Conservation (phyloP, 768 basidiomycete species). For the Auriculariales sp. region DNA sequence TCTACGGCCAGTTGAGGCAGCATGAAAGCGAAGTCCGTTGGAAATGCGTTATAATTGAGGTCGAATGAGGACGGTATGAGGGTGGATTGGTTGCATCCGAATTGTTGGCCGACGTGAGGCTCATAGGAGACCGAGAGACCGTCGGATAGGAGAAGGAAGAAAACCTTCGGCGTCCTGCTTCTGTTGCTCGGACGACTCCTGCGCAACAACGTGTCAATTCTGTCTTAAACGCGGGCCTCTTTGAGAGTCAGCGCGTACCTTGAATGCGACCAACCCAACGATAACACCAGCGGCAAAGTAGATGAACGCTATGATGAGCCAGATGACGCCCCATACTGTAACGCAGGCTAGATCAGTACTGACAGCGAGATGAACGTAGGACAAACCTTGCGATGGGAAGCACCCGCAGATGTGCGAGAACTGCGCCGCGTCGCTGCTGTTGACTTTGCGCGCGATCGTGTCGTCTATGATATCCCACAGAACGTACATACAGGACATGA, state of each 20-base stretch:
- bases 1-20: too few relatives aligned
- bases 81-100: too few relatives aligned
- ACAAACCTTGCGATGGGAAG: neutral
- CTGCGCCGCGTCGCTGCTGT: conserved; percentile 74
- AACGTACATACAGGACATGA: conserved; percentile 78
- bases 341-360: conserved; percentile 1
- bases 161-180: conserved; percentile 36
- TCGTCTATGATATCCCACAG: conserved; percentile 90
- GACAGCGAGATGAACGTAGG: conserved; percentile 5
- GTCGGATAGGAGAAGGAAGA: conserved; percentile 23
- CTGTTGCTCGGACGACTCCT: conserved; percentile 52
- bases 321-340: conserved; percentile 81
- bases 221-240: neutral
- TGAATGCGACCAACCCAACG: conserved; percentile 69
- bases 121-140: neutral
- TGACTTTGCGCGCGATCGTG: conserved; percentile 70
- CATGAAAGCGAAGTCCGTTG: too few relatives aligned
- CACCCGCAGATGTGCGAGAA: conserved; percentile 67
- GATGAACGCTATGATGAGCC: conserved; percentile 59
- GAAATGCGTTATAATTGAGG: too few relatives aligned
- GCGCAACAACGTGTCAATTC: neutral
- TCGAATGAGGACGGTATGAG: too few relatives aligned
- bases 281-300: conserved; percentile 68
- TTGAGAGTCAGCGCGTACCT: conserved; percentile 29
- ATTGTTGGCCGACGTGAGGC: too few relatives aligned